Evolutionary conservation across 1,139 yeast genomes (phyloP), one percentile per base, ranked within the genome.

Genomic region (Eremothecium sinecaudum): DNA sequence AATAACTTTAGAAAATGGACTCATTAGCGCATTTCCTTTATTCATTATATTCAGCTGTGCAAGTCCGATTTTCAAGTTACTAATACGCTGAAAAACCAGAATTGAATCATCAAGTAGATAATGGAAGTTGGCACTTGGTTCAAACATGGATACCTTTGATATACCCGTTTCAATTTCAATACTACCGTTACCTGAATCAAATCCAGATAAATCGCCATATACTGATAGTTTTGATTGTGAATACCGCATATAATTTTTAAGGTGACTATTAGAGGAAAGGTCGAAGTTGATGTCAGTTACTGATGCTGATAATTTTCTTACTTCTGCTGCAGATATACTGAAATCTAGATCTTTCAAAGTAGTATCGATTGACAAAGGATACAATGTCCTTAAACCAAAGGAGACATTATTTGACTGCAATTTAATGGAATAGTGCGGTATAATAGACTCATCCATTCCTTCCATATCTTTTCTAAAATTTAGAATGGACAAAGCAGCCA

Each of bases 111-210:
- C 48, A 8, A 47, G 29, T 22, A 48, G 42, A 33, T 51, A 45
- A 7, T 39, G 36, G 5, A 49, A 17, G 18, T 50, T 36, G 24
- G 47, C 41, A 19, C 47, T 47, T 2, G 57, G 56, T 21, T 53
- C 59, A 8, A 50, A 47, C 20, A 51, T 35, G 2, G 56, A 51
- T 26, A 51, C 18, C 31, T 54, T 54, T 5, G 50, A 39, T 6
- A 50, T 16, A 4, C 43, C 42, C 4, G 44, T 31, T 19, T 19
- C 21, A 19, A 7, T 19, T 19, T 19, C 9, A 7, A 19, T 19
- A 8, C 21, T 10, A 19, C 10, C 16, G 7, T 14, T 12, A 9
- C 25, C 25, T 5, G 20, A 17, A 14, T 9, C 9, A 10, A 16
- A 5, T 6, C 17, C 34, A n/a, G 11, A 26, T 4, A 26, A 11